Percentiles rank a stretch among this genome's conserved stretches.
These are phyloP conservation scores for Aspergillus ochraceoroseus DNA, from an alignment of 2,329 filamentous ascomycete species.

Conservation along the genomic window DNA sequence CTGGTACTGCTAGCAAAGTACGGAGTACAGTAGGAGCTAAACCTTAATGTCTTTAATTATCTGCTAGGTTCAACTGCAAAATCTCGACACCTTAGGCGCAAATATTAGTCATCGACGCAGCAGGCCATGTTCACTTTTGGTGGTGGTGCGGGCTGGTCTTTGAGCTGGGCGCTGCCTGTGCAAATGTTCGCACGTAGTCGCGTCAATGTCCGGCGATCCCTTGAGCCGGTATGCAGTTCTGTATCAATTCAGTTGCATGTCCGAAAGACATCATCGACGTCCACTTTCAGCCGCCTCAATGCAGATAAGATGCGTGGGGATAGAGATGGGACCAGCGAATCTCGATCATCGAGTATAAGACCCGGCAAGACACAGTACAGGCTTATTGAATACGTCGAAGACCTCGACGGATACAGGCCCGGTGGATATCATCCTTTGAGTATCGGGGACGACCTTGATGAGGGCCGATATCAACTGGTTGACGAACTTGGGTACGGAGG, in stretches of 20 bases:
- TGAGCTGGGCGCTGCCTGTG: too few relatives aligned
- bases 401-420: slow-evolving; percentile 9
- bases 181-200: slow-evolving; percentile 10
- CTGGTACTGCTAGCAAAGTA: too few relatives aligned
- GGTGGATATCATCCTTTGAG: slow-evolving; percentile 8
- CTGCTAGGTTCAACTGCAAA: too few relatives aligned
- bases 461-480: slow-evolving; percentile 15
- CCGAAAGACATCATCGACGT: slow-evolving; percentile 8
- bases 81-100: too few relatives aligned
- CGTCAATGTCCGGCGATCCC: background rate
- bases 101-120: too few relatives aligned
- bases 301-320: background rate
- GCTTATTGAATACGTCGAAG: slow-evolving; percentile 23
- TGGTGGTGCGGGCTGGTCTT: too few relatives aligned
- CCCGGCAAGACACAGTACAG: slow-evolving; percentile 14
- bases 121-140: too few relatives aligned
- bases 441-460: slow-evolving; percentile 11
- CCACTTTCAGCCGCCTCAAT: background rate
- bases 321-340: slow-evolving; percentile 6
- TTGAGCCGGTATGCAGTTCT: slow-evolving; percentile 1
- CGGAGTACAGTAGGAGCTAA: too few relatives aligned
- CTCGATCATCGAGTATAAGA: slow-evolving; percentile 9
- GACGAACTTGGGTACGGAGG: slow-evolving; percentile 18
- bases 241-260: slow-evolving; percentile 1
- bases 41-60: too few relatives aligned